phyloP scores from a whole-genome alignment of 75 land plant species.

The Cunninghamia lanceolata region DNA sequence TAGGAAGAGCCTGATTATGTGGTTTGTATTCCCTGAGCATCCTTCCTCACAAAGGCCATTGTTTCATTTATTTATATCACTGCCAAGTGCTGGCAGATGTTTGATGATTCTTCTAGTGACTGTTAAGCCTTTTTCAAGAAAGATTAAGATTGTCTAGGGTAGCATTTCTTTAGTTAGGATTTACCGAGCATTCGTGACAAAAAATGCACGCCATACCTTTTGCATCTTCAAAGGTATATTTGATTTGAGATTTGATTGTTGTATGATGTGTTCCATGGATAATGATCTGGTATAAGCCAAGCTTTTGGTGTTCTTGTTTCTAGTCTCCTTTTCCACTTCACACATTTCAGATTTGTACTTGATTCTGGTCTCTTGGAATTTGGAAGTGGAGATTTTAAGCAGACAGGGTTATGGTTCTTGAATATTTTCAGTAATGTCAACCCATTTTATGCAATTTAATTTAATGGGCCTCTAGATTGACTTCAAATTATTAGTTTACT shows the following conservation, averaged over 20 bases:
- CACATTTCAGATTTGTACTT: too few relatives aligned
- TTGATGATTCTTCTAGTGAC: neutral
- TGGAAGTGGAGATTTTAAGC: too few relatives aligned
- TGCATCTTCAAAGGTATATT: neutral
- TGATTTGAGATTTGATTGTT: neutral
- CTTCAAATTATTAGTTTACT: too few relatives aligned
- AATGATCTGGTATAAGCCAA: too few relatives aligned
- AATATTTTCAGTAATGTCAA: too few relatives aligned
- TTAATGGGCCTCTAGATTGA: too few relatives aligned
- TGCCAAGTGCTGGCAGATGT: neutral
- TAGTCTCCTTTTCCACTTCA: too few relatives aligned
- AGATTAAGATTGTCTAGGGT: neutral
- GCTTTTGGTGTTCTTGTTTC: too few relatives aligned
- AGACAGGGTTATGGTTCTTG: too few relatives aligned
- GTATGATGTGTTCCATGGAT: neutral
- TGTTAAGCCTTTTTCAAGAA: neutral
- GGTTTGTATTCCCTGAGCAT: constrained; percentile 4
- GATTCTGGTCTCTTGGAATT: too few relatives aligned
- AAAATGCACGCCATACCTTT: neutral
- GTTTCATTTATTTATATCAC: neutral
- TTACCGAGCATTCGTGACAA: neutral
- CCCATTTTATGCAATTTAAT: too few relatives aligned
- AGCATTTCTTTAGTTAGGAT: neutral
- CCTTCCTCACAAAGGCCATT: neutral
- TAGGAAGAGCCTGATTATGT: neutral